Conservation (phyloP, 495 filamentous ascomycete species). For the Hamigera avellanea region DNA sequence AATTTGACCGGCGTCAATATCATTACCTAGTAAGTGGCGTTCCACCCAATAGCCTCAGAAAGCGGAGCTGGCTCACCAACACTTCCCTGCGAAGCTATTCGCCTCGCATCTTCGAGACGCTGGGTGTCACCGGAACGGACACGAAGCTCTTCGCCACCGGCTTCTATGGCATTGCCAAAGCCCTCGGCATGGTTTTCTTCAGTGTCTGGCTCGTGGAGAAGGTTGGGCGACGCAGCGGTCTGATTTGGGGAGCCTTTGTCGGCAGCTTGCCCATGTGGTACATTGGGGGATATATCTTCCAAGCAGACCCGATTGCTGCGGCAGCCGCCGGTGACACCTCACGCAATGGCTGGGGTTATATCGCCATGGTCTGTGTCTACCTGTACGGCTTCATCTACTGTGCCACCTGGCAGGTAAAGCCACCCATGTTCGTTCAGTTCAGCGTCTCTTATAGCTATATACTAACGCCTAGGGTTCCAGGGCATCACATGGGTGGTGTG, state of each 20-base stretch:
- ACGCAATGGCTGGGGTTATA: slow-evolving; percentile 17
- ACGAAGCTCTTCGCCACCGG: slow-evolving; percentile 27
- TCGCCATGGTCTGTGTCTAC: slow-evolving; percentile 31
- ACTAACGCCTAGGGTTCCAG: slow-evolving; percentile 17
- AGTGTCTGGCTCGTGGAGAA: slow-evolving; percentile 50
- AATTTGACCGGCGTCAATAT: slow-evolving; percentile 44
- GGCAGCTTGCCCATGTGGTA: slow-evolving; percentile 54
- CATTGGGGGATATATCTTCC: slow-evolving; percentile 48
- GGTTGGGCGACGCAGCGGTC: slow-evolving; percentile 46
- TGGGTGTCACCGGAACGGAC: slow-evolving; percentile 29
- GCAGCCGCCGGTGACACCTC: slow-evolving; percentile 8
- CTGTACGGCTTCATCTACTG: no score
- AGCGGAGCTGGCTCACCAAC: no score
- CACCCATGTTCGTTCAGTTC: no score
- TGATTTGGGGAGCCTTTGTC: slow-evolving; percentile 53
- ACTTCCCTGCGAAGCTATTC: no score
- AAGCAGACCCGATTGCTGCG: slow-evolving; percentile 29
- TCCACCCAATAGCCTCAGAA: no score
- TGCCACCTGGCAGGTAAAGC: no score
- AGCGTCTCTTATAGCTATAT: no score
- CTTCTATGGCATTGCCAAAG: slow-evolving; percentile 27
- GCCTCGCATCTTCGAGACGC: slow-evolving; percentile 37
- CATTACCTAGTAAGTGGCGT: no score
- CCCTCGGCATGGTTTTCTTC: slow-evolving; percentile 38
- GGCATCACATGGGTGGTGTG: slow-evolving; percentile 19